Conservation (phyloP, 2,329 filamentous ascomycete genomes). For the Chrysoporthe austroafricana region DNA sequence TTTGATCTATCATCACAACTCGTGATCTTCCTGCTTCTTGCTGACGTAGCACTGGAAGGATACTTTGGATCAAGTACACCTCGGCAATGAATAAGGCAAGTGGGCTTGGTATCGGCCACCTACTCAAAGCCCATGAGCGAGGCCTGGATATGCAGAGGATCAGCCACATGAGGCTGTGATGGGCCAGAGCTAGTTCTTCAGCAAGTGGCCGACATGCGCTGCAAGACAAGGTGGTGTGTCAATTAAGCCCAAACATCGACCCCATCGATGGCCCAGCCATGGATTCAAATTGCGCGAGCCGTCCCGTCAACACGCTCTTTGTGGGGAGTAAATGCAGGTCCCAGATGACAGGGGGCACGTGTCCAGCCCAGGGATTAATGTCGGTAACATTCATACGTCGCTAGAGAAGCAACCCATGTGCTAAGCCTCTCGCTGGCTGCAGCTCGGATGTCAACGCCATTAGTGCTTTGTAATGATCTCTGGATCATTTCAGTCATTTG, state of each 20-base stretch:
- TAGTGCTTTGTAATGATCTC: background rate
- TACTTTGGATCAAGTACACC: background rate
- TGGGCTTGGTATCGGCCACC: no score
- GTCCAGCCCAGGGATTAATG: slow-evolving; percentile 10
- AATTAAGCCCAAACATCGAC: slow-evolving; percentile 5
- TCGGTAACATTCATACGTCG: background rate
- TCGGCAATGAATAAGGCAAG: background rate
- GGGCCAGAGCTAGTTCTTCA: slow-evolving; percentile 7
- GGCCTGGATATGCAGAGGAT: background rate
- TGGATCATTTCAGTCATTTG: background rate
- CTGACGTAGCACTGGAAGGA: background rate
- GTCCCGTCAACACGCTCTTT: slow-evolving; percentile 19
- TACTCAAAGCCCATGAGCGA: background rate
- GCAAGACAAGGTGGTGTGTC: slow-evolving; percentile 19
- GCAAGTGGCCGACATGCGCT: slow-evolving; percentile 15
- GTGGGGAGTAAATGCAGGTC: slow-evolving; percentile 25
- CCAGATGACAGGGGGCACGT: slow-evolving; percentile 8
- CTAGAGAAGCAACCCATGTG: background rate
- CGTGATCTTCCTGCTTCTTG: background rate
- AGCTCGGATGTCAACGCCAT: background rate
- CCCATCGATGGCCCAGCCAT: slow-evolving; percentile 6
- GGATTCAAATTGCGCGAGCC: slow-evolving; percentile 22
- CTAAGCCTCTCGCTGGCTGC: background rate
- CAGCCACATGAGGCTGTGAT: slow-evolving; percentile 23
- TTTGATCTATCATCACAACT: background rate